Percentiles rank a stretch among this genome's conserved stretches.
phyloP scores from a whole-genome alignment of 2,329 filamentous ascomycete species.

The Phyllosticta ampelicida region DNA sequence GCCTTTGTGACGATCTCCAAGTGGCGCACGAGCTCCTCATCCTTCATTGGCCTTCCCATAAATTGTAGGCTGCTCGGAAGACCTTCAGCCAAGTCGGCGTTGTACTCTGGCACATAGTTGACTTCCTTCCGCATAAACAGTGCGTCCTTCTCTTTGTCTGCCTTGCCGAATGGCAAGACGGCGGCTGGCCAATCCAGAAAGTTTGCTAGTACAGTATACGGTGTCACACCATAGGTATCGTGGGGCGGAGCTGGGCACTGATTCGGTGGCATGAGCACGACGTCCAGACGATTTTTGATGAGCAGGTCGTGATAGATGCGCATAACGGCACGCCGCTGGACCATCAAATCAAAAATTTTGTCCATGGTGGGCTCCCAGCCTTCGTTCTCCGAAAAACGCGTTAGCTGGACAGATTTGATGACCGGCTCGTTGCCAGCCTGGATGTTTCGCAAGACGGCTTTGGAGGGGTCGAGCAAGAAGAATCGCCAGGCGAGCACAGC shows the following conservation, averaged over 20 bases:
- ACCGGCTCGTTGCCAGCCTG: constrained; percentile 33
- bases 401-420: constrained; percentile 30
- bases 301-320: constrained; percentile 34
- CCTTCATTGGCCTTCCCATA: constrained; percentile 35
- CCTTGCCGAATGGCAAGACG: constrained; percentile 36
- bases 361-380: constrained; percentile 27
- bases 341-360: constrained; percentile 33
- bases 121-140: constrained; percentile 20
- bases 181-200: constrained; percentile 45
- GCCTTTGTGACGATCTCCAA: constrained; percentile 23
- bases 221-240: constrained; percentile 16
- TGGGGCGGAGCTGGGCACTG: constrained; percentile 38
- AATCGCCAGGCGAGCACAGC: constrained; percentile 31
- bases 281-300: constrained; percentile 37
- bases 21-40: constrained; percentile 35
- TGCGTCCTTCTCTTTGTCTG: constrained; percentile 32
- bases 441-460: constrained; percentile 25
- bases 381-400: constrained; percentile 21
- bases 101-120: constrained; percentile 26
- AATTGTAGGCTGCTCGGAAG: constrained; percentile 39
- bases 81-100: constrained; percentile 12
- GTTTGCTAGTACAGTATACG: constrained; percentile 43
- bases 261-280: constrained; percentile 39
- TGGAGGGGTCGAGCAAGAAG: constrained; percentile 31
- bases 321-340: constrained; percentile 24